These are phyloP conservation scores for Hericium alpestre DNA, from an alignment of 768 basidiomycete species.

Conservation along the genomic window DNA sequence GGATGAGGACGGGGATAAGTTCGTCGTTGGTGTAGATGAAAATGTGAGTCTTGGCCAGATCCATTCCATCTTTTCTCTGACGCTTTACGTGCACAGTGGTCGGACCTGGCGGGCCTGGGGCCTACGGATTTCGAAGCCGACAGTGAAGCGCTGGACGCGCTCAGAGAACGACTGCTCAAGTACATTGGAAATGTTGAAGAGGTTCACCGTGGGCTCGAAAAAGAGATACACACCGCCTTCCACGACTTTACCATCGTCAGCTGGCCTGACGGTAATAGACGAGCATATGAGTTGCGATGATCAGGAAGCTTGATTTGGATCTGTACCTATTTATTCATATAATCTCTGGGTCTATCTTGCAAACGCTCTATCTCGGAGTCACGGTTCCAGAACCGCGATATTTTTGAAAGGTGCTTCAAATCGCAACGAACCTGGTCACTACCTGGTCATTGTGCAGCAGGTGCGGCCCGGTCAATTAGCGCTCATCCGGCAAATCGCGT, in stretches of 20 bases:
- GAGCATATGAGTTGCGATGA: no score
- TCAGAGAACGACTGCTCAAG: slow-evolving; percentile 6
- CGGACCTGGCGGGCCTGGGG: slow-evolving; percentile 1
- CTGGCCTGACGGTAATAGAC: background rate
- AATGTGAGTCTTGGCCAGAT: slow-evolving; percentile 2
- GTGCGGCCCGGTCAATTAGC: no score
- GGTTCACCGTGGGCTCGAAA: slow-evolving; percentile 3
- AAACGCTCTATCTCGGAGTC: no score
- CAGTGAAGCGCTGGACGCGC: background rate
- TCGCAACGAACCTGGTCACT: no score
- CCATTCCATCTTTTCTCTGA: background rate
- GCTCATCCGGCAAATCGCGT: no score
- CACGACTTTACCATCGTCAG: slow-evolving; percentile 10
- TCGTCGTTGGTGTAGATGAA: slow-evolving; percentile 8
- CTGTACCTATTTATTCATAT: no score
- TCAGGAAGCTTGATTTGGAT: no score
- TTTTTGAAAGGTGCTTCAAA: no score
- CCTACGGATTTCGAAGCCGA: slow-evolving; percentile 2
- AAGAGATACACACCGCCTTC: slow-evolving; percentile 1
- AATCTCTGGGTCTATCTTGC: no score
- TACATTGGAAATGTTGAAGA: slow-evolving; percentile 11
- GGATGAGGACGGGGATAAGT: slow-evolving; percentile 4
- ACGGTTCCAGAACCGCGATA: no score
- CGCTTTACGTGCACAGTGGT: slow-evolving; percentile 1
- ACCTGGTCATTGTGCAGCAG: no score